Percentiles rank a stretch among this genome's conserved stretches.
These are phyloP conservation scores for Panaeolus cyanescens DNA, from an alignment of 768 basidiomycete species.

Conservation along the genomic window DNA sequence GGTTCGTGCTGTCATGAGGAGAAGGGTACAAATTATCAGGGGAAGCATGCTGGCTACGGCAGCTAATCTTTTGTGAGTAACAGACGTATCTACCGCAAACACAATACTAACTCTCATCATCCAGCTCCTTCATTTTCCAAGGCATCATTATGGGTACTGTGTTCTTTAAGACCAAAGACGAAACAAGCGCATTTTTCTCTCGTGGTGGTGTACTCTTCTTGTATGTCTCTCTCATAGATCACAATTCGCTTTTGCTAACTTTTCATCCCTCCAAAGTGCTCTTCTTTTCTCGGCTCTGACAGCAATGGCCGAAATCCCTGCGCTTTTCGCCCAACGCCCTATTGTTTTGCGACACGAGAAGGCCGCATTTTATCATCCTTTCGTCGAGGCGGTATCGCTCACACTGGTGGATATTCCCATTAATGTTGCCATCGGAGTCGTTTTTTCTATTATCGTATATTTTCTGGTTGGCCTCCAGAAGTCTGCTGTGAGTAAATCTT, in stretches of 20 bases:
- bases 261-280: conserved; percentile 37
- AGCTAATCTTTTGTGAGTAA: conserved; percentile 33
- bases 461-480: conserved; percentile 62
- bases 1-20: conserved; percentile 43
- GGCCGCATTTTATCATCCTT: conserved; percentile 58
- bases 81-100: neutral
- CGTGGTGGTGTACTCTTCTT: conserved; percentile 81
- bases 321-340: conserved; percentile 50
- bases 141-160: conserved; percentile 60
- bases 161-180: conserved; percentile 56
- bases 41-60: conserved; percentile 40
- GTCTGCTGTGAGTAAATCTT: conserved; percentile 30
- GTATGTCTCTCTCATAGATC: conserved; percentile 31
- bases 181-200: conserved; percentile 69
- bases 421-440: conserved; percentile 44
- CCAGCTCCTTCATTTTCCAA: conserved; percentile 55
- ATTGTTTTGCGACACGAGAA: conserved; percentile 59
- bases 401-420: conserved; percentile 66
- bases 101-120: neutral
- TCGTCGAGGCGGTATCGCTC: conserved; percentile 46
- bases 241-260: neutral
- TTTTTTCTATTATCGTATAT: conserved; percentile 57
- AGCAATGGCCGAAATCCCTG: conserved; percentile 62
- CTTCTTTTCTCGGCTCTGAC: conserved; percentile 60
- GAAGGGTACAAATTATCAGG: conserved; percentile 44